Conservation (phyloP, 148 eudicot species). For the Linanthus parryae region DNA sequence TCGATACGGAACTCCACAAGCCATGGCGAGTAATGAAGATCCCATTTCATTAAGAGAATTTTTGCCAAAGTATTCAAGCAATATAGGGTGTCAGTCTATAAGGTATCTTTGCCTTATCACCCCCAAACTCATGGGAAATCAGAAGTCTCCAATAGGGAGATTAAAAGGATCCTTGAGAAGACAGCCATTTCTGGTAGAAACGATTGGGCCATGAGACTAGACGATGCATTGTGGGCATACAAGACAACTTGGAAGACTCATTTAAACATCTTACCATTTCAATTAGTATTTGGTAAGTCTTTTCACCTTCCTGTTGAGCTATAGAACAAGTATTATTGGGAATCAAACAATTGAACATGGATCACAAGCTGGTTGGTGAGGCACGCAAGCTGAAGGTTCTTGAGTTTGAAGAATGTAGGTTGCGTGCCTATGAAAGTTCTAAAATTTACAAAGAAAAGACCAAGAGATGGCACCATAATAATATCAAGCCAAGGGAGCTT, state of each 20-base stretch:
- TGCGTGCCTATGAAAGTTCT: conserved; percentile 10
- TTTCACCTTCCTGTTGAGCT: conserved; percentile 1
- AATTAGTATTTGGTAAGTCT: too few relatives aligned
- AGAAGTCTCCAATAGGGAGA: not conserved
- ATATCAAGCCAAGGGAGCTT: too few relatives aligned
- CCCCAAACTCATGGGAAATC: conserved; percentile 1
- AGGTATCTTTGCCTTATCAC: not conserved
- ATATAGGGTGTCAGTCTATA: too few relatives aligned
- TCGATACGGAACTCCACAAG: too few relatives aligned
- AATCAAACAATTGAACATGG: too few relatives aligned
- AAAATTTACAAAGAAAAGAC: conserved; percentile 7
- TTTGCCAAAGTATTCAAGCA: too few relatives aligned
- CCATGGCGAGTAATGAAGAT: too few relatives aligned
- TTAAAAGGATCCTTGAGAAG: not conserved
- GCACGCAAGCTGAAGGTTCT: not conserved
- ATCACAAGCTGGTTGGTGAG: not conserved
- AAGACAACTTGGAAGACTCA: not conserved
- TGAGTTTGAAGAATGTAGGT: conserved; percentile 9
- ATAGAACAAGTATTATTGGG: not conserved
- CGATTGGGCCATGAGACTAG: not conserved
- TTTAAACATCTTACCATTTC: not conserved
- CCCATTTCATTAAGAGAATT: too few relatives aligned
- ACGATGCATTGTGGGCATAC: conserved; percentile 4
- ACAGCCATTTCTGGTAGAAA: not conserved
- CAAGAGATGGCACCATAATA: conserved; percentile 9